These are phyloP conservation scores for Euphrasia confusa DNA, from an alignment of 257 asterid species.

Conservation along the genomic window DNA sequence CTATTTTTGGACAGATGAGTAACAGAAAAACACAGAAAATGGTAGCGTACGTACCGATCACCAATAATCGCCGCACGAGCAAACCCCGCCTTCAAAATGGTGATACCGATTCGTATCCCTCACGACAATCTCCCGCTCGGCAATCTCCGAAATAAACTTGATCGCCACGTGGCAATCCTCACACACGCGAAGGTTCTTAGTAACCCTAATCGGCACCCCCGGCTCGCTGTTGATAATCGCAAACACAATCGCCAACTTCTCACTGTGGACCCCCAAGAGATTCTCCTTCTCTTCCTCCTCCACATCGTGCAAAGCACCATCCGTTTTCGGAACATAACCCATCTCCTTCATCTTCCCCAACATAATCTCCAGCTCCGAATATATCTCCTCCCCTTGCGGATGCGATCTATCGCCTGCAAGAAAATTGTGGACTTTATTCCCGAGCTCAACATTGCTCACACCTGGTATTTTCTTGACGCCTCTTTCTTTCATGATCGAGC, in stretches of 20 bases:
- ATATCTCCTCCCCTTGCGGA: conserved; percentile 53
- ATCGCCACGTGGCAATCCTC: conserved; percentile 83
- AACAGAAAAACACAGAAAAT: too few species aligned
- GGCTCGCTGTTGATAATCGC: conserved; percentile 58
- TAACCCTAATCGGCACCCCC: conserved; percentile 54
- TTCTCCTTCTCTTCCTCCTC: conserved; percentile 96
- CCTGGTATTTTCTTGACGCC: conserved; percentile 82
- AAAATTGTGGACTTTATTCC: conserved; percentile 55
- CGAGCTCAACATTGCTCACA: conserved; percentile 70
- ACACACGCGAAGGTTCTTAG: conserved; percentile 82
- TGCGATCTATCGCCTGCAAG: conserved; percentile 81
- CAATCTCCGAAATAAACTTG: conserved; percentile 67
- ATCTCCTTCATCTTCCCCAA: conserved; percentile 71
- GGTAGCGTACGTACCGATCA: conserved; percentile 30
- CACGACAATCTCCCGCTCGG: conserved; percentile 53
- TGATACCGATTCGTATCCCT: conserved; percentile 87
- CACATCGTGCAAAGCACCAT: conserved; percentile 71
- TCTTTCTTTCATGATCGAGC: conserved; percentile 60
- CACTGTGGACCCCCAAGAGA: conserved; percentile 75
- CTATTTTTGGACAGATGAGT: too few species aligned
- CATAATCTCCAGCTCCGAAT: conserved; percentile 57
- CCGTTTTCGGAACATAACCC: conserved; percentile 76
- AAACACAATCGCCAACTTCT: conserved; percentile 81
- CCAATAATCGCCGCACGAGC: conserved; percentile 95
- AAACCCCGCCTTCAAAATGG: conserved; percentile 67